phyloP scores from a whole-genome alignment of 1,284 basidiomycete species.

The Trichosporon asahii region DNA sequence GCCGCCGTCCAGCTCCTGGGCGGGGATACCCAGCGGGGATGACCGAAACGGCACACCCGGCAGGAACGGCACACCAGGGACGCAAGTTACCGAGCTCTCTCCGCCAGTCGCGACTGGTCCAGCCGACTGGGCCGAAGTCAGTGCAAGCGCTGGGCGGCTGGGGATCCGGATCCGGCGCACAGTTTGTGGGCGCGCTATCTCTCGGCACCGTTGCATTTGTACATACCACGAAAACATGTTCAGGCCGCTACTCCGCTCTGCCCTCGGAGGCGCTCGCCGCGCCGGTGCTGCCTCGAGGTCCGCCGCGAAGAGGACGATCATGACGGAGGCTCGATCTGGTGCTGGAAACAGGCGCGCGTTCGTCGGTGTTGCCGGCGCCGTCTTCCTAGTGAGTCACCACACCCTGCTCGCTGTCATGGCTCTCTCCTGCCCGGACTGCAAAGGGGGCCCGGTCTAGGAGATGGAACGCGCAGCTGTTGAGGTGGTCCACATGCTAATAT shows the following conservation, averaged over 20 bases:
- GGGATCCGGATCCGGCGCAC: no score
- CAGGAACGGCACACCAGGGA: neutral
- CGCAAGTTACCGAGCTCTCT: conserved; percentile 2
- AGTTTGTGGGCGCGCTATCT: neutral
- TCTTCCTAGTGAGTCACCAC: neutral
- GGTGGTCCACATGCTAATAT: no score
- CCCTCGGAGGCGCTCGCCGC: neutral
- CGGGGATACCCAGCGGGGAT: neutral
- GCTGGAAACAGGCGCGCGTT: neutral
- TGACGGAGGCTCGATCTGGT: neutral
- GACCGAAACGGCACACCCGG: neutral
- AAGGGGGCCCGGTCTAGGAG: no score
- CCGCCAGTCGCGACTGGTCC: neutral
- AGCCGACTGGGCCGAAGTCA: neutral
- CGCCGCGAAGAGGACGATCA: neutral
- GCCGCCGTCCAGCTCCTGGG: neutral
- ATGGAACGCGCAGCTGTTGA: neutral
- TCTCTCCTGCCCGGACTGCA: no score
- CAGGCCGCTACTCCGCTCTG: neutral
- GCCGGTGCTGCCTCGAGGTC: neutral
- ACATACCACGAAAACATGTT: neutral
- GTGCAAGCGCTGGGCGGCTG: neutral
- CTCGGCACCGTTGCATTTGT: neutral
- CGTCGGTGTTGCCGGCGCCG: neutral
- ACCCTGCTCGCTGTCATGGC: neutral